Conservation (phyloP, 2,329 filamentous ascomycete genomes). For the Beauveria sp. region DNA sequence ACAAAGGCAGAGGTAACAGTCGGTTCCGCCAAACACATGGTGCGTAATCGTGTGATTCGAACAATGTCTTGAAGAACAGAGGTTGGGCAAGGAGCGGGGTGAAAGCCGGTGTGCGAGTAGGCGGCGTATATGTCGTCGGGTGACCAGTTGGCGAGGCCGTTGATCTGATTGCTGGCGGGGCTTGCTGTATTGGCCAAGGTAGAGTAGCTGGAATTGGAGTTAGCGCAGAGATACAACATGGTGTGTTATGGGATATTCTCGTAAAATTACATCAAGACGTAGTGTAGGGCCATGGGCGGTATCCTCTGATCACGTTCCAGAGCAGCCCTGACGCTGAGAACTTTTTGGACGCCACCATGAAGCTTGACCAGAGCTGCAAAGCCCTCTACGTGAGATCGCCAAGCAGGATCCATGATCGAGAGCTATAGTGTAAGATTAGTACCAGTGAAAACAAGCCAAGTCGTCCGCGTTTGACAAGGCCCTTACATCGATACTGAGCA, state of each 20-base stretch:
- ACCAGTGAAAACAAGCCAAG: background rate
- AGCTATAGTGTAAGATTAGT: background rate
- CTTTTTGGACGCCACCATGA: conserved; percentile 2
- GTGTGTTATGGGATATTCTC: no score
- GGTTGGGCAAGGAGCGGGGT: conserved; percentile 3
- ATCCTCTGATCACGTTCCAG: background rate
- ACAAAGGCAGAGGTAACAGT: background rate
- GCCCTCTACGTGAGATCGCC: conserved; percentile 4
- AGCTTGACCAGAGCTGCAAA: conserved; percentile 8
- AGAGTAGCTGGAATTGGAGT: background rate
- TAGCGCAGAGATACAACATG: background rate
- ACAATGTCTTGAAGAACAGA: conserved; percentile 8
- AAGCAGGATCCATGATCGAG: conserved; percentile 6
- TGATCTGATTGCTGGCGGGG: conserved; percentile 6
- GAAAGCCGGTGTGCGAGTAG: conserved; percentile 8
- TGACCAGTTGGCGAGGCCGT: conserved; percentile 1
- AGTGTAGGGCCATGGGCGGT: conserved; percentile 1
- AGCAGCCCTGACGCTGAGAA: background rate
- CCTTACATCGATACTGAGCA: conserved; percentile 6
- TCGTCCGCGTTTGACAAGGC: background rate
- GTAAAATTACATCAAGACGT: conserved; percentile 1
- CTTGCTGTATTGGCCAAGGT: conserved; percentile 4
- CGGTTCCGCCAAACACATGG: background rate
- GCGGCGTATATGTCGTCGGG: conserved; percentile 3
- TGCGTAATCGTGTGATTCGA: conserved; percentile 3